Conservation (phyloP, 2,329 filamentous ascomycete species). For the Colletotrichum musicola region DNA sequence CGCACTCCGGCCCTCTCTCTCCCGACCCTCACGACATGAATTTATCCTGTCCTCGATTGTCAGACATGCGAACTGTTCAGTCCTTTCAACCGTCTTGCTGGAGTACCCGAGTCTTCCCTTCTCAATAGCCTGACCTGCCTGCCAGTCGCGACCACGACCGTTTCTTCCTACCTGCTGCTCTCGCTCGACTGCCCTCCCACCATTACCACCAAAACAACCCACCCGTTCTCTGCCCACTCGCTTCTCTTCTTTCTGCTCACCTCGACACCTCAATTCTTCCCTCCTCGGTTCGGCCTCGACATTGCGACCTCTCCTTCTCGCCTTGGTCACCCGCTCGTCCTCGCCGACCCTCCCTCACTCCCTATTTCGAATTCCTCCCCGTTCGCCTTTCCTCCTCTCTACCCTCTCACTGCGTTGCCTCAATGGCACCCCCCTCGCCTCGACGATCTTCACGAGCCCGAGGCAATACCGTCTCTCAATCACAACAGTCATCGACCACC, state of each 20-base stretch:
- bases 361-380: slow-evolving; percentile 45
- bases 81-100: slow-evolving; percentile 33
- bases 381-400: slow-evolving; percentile 21
- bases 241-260: slow-evolving; percentile 41
- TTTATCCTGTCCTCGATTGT: slow-evolving; percentile 30
- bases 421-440: slow-evolving; percentile 76
- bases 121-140: slow-evolving; percentile 33
- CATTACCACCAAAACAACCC: slow-evolving; percentile 39
- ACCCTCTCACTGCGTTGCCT: slow-evolving; percentile 42
- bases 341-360: slow-evolving; percentile 46
- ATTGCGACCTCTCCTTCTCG: slow-evolving; percentile 48
- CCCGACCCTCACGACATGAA: slow-evolving; percentile 38
- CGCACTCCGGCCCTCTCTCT: slow-evolving; percentile 32
- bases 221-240: slow-evolving; percentile 36
- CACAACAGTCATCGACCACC: slow-evolving; percentile 82
- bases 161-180: slow-evolving; percentile 36
- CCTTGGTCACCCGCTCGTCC: slow-evolving; percentile 48
- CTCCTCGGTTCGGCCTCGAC: slow-evolving; percentile 41
- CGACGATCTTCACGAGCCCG: slow-evolving; percentile 94
- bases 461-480: slow-evolving; percentile 79
- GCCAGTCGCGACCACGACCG: slow-evolving; percentile 39
- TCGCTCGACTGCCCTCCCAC: slow-evolving; percentile 35
- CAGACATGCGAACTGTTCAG: slow-evolving; percentile 40
- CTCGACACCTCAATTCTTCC: slow-evolving; percentile 46
- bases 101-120: slow-evolving; percentile 39